phyloP scores from a whole-genome alignment of 176 grass and related monocot genomes.

The Echinochloa phyllopogon region DNA sequence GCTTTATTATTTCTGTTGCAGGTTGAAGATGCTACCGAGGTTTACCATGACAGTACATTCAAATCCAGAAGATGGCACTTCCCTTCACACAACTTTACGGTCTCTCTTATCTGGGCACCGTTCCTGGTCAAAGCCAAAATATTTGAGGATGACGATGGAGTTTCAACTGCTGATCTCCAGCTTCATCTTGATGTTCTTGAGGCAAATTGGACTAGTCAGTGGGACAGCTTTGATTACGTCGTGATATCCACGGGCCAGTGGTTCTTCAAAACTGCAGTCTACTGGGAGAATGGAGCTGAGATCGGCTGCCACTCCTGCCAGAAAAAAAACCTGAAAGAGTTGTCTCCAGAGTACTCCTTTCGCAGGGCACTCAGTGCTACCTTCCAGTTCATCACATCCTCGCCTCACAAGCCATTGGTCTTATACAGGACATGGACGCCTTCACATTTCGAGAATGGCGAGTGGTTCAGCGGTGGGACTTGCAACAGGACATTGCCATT shows the following conservation, averaged over 20 bases:
- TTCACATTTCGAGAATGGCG: constrained; percentile 73
- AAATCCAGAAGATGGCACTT: constrained; percentile 85
- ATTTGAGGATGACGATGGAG: constrained; percentile 82
- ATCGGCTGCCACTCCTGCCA: constrained; percentile 81
- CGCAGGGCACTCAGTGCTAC: constrained; percentile 47
- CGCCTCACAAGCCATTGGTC: constrained; percentile 66
- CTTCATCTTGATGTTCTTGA: constrained; percentile 74
- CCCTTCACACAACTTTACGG: constrained; percentile 68
- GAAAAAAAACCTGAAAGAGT: constrained; percentile 64
- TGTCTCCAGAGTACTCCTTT: constrained; percentile 48
- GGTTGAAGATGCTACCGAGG: constrained; percentile 80
- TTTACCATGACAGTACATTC: constrained; percentile 70
- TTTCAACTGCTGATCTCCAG: constrained; percentile 66
- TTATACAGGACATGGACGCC: constrained; percentile 81
- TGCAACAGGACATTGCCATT: constrained; percentile 78
- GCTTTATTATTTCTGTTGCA: constrained; percentile 35
- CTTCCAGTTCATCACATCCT: constrained; percentile 63
- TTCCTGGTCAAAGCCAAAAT: constrained; percentile 78
- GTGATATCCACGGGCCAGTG: constrained; percentile 87
- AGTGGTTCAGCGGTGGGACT: constrained; percentile 79
- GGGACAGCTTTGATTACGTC: constrained; percentile 73
- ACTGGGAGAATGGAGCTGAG: constrained; percentile 57
- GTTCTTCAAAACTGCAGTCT: constrained; percentile 84
- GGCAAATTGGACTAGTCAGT: constrained; percentile 62
- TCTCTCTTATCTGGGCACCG: constrained; percentile 85